These are phyloP conservation scores for Phytophthora europaea DNA, from an alignment of 352 stramenopile species.

Conservation along the genomic window DNA sequence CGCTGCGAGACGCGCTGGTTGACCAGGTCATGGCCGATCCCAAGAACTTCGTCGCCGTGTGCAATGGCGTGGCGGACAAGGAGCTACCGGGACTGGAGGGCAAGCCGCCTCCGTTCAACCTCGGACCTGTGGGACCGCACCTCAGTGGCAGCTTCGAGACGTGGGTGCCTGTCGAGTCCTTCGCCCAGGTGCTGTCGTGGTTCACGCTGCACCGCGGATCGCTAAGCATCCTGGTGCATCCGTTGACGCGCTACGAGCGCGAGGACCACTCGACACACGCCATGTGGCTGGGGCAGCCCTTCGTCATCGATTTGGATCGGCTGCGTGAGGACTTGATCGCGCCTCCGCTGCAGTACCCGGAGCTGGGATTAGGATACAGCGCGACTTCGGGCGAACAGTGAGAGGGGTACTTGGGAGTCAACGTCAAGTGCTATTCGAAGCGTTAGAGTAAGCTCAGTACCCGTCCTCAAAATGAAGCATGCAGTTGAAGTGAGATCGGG, in stretches of 20 bases:
- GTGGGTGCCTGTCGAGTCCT: slow-evolving; percentile 72
- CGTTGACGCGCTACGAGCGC: slow-evolving; percentile 66
- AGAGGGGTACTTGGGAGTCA: slow-evolving; percentile 7
- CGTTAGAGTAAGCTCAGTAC: slow-evolving; percentile 27
- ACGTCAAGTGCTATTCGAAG: slow-evolving; percentile 34
- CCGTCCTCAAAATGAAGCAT: slow-evolving; percentile 30
- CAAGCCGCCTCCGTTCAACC: slow-evolving; percentile 61
- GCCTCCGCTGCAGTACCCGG: slow-evolving; percentile 58
- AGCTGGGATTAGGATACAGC: slow-evolving; percentile 72
- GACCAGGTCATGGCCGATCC: slow-evolving; percentile 47
- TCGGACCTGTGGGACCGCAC: slow-evolving; percentile 65
- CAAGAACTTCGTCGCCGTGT: slow-evolving; percentile 71
- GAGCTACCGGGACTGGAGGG: slow-evolving; percentile 45
- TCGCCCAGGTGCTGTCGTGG: slow-evolving; percentile 66
- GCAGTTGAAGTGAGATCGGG: slow-evolving; percentile 12
- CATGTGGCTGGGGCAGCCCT: slow-evolving; percentile 61
- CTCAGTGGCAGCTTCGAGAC: slow-evolving; percentile 76
- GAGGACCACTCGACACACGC: slow-evolving; percentile 66
- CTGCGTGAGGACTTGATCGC: slow-evolving; percentile 47
- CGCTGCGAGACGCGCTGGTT: slow-evolving; percentile 59
- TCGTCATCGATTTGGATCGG: slow-evolving; percentile 48
- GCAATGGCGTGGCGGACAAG: slow-evolving; percentile 49
- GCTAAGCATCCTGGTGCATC: slow-evolving; percentile 73
- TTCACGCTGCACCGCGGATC: slow-evolving; percentile 72
- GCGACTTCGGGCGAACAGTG: slow-evolving; percentile 14